Evolutionary conservation across 2,329 filamentous ascomycete genomes (phyloP).

Genomic region (Microdochium paspali): DNA sequence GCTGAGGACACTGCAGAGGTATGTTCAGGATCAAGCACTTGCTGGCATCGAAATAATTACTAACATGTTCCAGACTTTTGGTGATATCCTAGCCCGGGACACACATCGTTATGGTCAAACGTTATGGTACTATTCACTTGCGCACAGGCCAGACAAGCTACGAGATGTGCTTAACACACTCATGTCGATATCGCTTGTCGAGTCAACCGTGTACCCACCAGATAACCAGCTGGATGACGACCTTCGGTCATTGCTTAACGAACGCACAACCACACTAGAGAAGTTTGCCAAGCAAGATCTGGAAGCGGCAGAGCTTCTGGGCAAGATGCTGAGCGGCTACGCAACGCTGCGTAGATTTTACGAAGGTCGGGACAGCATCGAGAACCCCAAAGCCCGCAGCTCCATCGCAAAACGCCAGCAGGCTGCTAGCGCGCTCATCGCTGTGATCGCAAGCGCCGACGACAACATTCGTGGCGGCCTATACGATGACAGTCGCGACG

Average conservation of each 20-base stretch:
- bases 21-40: constrained; percentile 26
- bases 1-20: constrained; percentile 79
- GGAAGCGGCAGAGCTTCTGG: constrained; percentile 74
- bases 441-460: constrained; percentile 77
- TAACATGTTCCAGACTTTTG: constrained; percentile 59
- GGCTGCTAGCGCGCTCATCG: constrained; percentile 63
- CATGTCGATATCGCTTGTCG: constrained; percentile 77
- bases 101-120: constrained; percentile 77
- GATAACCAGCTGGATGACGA: constrained; percentile 62
- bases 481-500: constrained; percentile 71
- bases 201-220: constrained; percentile 73
- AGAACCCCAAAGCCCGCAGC: constrained; percentile 17
- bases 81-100: constrained; percentile 62
- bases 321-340: constrained; percentile 83
- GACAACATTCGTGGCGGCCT: constrained; percentile 88
- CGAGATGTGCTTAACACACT: constrained; percentile 79
- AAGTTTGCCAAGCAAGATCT: constrained; percentile 65
- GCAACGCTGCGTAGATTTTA: constrained; percentile 87
- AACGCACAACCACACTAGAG: constrained; percentile 63
- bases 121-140: constrained; percentile 83
- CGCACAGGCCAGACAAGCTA: constrained; percentile 69
- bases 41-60: background rate
- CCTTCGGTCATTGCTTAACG: constrained; percentile 59
- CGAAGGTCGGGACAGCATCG: constrained; percentile 64
- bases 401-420: constrained; percentile 56